Evolutionary conservation across 768 basidiomycete genomes (phyloP).

Genomic region (Boletus patriciae): DNA sequence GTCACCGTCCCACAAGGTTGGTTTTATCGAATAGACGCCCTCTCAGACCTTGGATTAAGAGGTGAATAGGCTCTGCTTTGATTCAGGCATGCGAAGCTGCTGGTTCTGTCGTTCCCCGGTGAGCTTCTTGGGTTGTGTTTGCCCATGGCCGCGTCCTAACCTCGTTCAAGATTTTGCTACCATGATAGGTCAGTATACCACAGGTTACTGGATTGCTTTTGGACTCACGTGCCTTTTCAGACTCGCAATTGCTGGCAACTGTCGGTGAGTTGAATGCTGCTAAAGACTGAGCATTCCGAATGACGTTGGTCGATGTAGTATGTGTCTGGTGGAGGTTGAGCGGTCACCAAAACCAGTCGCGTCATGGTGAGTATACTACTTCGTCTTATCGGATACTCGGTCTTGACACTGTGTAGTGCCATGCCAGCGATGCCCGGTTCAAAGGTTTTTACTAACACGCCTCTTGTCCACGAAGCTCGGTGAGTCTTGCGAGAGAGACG

Average conservation of each 20-base stretch:
- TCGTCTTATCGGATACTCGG: neutral
- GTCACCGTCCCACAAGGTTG: constrained; percentile 95
- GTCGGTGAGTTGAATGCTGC: constrained; percentile 60
- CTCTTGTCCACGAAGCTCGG: constrained; percentile 86
- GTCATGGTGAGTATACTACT: constrained; percentile 64
- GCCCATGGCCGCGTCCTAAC: constrained; percentile 13
- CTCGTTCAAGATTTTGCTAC: constrained; percentile 65
- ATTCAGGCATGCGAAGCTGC: constrained; percentile 96
- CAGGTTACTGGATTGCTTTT: neutral
- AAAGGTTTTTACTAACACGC: constrained; percentile 92
- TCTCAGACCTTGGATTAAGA: constrained; percentile 7
- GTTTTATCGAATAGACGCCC: constrained; percentile 29
- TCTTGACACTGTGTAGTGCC: constrained; percentile 51
- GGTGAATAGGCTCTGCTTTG: constrained; percentile 76
- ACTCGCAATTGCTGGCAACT: constrained; percentile 96
- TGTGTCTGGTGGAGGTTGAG: constrained; percentile 99
- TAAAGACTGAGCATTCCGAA: neutral
- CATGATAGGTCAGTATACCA: constrained; percentile 65
- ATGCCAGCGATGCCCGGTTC: constrained; percentile 97
- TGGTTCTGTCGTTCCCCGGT: constrained; percentile 80
- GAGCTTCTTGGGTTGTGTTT: constrained; percentile 17
- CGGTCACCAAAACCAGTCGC: constrained; percentile 93
- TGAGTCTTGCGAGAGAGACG: constrained; percentile 29
- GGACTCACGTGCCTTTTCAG: constrained; percentile 38
- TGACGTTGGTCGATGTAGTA: constrained; percentile 46